Base-by-base conservation (phyloP, 2,329 filamentous ascomycete genomes). In the Venturia oleaginea region DNA sequence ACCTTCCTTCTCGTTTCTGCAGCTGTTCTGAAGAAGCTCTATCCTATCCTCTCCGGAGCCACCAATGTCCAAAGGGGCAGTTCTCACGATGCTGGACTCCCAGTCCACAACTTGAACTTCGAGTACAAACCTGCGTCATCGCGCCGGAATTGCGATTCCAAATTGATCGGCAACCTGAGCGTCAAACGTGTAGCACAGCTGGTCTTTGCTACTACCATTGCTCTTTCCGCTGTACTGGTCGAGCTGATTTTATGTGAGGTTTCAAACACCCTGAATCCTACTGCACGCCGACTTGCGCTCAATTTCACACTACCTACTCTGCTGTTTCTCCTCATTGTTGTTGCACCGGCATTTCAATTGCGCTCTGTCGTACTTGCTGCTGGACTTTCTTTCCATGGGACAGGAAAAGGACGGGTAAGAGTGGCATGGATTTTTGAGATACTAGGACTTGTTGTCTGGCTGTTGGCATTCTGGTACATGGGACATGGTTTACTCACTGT, bases 181-280 rank as follows among this genome's bases (percentile, higher is more conserved):
- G 27, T 61, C 55, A 64, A 61, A 38, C 46, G 63, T 38, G 76
- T 83, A 65, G 86, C 54, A 40, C 37, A 59, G 27, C 46, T 57
- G 19, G 57, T 89, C 1, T 95, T 95, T 74, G 86, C 89, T 7
- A 83, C 85, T 0, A 95, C 90, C 11, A 84, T 94, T 42, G 90
- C 86, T 0, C 81, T 95, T 10, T 88, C 91, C 6, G 83, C 88
- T 43, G 89, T 93, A 1, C 79, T 96, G 57, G 90, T 86, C 2
- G 87, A 92, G 75, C 77, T 96, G 68, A 89, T 96, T 57, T 81
- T 96, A 10, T 91, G 90, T 70, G 91, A 96, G 75, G 90, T 96
- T 54, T 86, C 89, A 32, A 90, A 91, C 70, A 81, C 88, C 5
- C 81, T 91, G n/a, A 83, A 87, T 67, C 81, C 86, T 7, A 79